Base-by-base conservation (phyloP, 768 basidiomycete species). In the Amylocystis lapponica region DNA sequence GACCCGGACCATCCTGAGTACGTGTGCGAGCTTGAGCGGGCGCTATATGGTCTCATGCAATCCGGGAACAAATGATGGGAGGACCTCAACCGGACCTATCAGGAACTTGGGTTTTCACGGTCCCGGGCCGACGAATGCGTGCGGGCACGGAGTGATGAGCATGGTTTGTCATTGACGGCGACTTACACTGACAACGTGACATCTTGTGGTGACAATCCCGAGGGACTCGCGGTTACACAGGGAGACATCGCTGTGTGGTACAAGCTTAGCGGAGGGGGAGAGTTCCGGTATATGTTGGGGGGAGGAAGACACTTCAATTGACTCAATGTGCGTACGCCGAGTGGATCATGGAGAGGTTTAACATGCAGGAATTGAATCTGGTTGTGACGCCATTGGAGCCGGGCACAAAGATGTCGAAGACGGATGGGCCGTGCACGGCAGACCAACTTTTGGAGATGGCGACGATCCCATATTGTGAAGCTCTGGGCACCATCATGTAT, bases 401-500 rank as follows among this genome's bases (percentile, higher is more conserved):
- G 1, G 34, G 50, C n/a, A 1, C 36, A 7, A 10, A 11, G 19
- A 32, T 61, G 0, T 30, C 45, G 48, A 37, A 37, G 20, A 12
- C 10, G 17, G 11, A 11, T 21, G 36, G 20, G 21, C 17, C 36
- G 13, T 16, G 9, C 6, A 37, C 36, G 7, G 17, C 13, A 10
- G 19, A 25, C 52, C 6, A 43, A 31, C 6, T 9, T 10, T 9
- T 6, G 14, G 44, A 45, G 25, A 45, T 45, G 44, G 13, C 5
- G 26, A 31, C 4, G 4, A n/a, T 39, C 9, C 44, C 44, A 8
- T 45, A 37, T 22, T 25, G 44, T 17, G 37, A 39, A 14, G 39
- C 33, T 12, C 27, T 48, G 13, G 43, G 47, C 1, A 23, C 43
- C 1, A 21, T 50, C 5, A 59, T 67, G 43, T 69, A 66, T 47